These are phyloP conservation scores for Penicillium concentricum DNA, from an alignment of 2,329 filamentous ascomycete genomes.

Conservation along the genomic window DNA sequence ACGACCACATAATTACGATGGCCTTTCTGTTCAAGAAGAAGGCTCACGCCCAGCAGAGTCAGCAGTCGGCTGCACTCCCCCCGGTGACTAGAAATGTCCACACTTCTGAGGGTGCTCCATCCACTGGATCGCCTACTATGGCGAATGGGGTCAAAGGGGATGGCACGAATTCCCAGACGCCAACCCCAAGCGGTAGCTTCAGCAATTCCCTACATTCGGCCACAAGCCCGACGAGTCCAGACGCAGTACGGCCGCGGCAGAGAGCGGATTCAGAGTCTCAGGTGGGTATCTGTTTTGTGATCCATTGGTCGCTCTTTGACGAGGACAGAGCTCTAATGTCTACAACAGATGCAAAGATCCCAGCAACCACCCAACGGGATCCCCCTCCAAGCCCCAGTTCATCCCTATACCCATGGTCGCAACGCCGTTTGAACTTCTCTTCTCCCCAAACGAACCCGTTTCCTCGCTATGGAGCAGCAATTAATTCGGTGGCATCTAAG, in stretches of 20 bases:
- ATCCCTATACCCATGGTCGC: conserved; percentile 94
- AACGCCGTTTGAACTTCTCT: conserved; percentile 81
- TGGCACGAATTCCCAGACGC: conserved; percentile 50
- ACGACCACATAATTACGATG: conserved; percentile 54
- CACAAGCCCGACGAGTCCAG: conserved; percentile 62
- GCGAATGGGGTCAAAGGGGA: conserved; percentile 49
- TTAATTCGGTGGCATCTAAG: conserved; percentile 89
- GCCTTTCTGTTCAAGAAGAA: conserved; percentile 83
- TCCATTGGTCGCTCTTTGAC: background rate
- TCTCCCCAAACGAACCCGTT: conserved; percentile 82
- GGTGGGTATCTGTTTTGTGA: conserved; percentile 40
- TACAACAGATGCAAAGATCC: conserved; percentile 30
- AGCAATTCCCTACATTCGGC: conserved; percentile 68
- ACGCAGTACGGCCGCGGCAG: conserved; percentile 60
- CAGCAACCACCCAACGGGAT: conserved; percentile 58
- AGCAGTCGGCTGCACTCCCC: conserved; percentile 45
- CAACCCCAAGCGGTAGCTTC: conserved; percentile 72
- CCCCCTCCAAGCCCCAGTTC: conserved; percentile 61
- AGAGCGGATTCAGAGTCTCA: conserved; percentile 56
- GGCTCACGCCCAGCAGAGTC: conserved; percentile 64
- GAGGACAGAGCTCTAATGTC: background rate
- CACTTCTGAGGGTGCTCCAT: conserved; percentile 53
- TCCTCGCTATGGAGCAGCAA: conserved; percentile 92
- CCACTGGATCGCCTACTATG: conserved; percentile 42
- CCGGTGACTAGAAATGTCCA: conserved; percentile 57